Base-by-base conservation (phyloP, 441 rosid genomes). In the Monsonia emarginata region DNA sequence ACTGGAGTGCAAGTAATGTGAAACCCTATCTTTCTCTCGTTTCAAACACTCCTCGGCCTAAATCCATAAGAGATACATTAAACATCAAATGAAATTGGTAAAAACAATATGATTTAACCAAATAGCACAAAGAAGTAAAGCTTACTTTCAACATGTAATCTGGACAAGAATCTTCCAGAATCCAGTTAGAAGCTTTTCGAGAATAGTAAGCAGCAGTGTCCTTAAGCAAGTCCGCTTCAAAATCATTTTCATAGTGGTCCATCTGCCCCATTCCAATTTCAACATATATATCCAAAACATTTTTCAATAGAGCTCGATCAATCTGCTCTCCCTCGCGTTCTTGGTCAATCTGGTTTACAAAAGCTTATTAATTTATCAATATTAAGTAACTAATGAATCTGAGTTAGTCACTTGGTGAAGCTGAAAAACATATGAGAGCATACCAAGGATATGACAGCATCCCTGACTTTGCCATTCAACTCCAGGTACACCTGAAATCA, bases 261-360 rank as follows among this genome's bases (percentile, higher is more conserved):
- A 86, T 89, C 32, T 69, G 72, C 38, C 86, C 88, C 92, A 89
- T 88, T 71, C 99, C 99, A 69, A 95, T 85, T 83, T 89, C 99
- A 32, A 91, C 96, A 81, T 80, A 91, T 50, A 95, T 85, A 63
- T 80, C 97, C 62, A 89, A 74, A 8, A 87, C 95, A 56, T 95
- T 95, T 85, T 89, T 95, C 83, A 91, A 44, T 28, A 91, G 65
- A 0, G 95, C 84, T 69, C 90, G 79, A 66, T 95, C 97, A 69
- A 95, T 89, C 75, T 86, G 92, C 77, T 91, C 91, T 26, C 97
- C 97, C 44, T 91, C 95, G 0, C 97, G 88, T 76, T 95, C 99
- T 74, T 85, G 88, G 63, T 83, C 88, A 77, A 91, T 79, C 99
- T 94, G 80, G 28, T 42, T 19, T 5, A n/a, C 59, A 16, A 63